Base-by-base conservation (phyloP, 768 basidiomycete genomes). In the Mycena maculata region DNA sequence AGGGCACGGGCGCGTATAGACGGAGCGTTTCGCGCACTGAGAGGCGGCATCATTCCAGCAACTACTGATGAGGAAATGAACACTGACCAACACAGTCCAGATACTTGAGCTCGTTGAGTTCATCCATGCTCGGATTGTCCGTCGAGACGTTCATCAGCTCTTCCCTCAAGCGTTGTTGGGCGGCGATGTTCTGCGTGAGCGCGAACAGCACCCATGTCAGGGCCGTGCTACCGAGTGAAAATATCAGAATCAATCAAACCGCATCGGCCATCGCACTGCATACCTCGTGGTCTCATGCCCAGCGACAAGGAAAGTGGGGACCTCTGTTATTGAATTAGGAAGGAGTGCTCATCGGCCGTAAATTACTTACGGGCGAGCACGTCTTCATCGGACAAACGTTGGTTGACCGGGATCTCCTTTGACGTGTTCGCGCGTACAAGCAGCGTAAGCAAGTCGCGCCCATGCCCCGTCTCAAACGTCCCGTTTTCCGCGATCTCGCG, bases 41-140 rank as follows among this genome's bases (percentile, higher is more conserved):
- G 22, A 28, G 25, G 16, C 13, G 25, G 5, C 23, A 48, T 13
- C 25, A 25, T 2, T 36, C n/a, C n/a, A n/a, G n/a, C n/a, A n/a
- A 45, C 22, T 22, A 23, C 23, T 45, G 44, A 36, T 48, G 25
- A 48, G 9, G 25, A 22, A 48, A 3, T 15, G 47, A 22, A 16
- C 13, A 50, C 28, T 2, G 49, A 31, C 9, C 63, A 41, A 68
- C 60, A 13, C 45, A 72, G 66, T 92, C 92, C 22, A 94, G 87
- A 70, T 92, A 92, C 0, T 88, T 85, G 5, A 95, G 80, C 2
- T 83, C 79, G 60, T 86, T 84, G 1, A 94, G 83, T 31, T 89
- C 84, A 28, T 93, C 92, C 88, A 92, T 91, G 6, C 84, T 82
- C 4, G 91, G 91, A 1, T 76, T 86, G 11, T 90, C 87, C 0